phyloP scores from a whole-genome alignment of 1,284 basidiomycete species.

The Boletus smithii region DNA sequence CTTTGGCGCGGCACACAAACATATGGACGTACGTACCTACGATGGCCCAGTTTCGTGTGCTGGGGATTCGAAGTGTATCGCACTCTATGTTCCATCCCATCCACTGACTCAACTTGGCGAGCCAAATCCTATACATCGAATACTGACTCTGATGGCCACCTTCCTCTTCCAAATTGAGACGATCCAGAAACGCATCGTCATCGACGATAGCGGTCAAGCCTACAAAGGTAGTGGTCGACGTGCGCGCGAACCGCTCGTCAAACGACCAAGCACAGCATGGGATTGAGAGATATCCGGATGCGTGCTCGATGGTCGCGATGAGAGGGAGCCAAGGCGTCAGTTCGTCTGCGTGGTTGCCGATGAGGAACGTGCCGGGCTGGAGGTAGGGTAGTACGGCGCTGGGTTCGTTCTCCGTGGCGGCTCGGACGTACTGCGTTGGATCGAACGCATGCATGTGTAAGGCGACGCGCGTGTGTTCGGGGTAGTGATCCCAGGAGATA shows the following conservation, averaged over 20 bases:
- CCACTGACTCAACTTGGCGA: conserved; percentile 63
- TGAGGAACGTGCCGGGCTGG: conserved; percentile 61
- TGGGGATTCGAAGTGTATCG: conserved; percentile 86
- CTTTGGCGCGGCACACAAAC: not conserved
- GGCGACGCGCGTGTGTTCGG: conserved; percentile 50
- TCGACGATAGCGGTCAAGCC: conserved; percentile 8
- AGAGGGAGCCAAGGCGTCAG: conserved; percentile 88
- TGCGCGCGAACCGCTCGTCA: conserved; percentile 59
- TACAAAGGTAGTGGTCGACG: conserved; percentile 18
- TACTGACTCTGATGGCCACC: conserved; percentile 62
- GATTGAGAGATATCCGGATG: conserved; percentile 82
- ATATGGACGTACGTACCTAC: conserved; percentile 62
- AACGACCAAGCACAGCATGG: conserved; percentile 88
- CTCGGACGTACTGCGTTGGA: conserved; percentile 40
- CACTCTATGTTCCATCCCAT: conserved; percentile 87
- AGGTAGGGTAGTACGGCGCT: conserved; percentile 7
- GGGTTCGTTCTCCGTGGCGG: not conserved
- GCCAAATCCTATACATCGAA: conserved; percentile 79
- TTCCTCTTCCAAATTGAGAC: conserved; percentile 57
- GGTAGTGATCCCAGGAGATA: conserved; percentile 79
- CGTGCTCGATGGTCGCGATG: conserved; percentile 55
- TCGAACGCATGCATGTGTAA: conserved; percentile 68
- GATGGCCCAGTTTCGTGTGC: conserved; percentile 90
- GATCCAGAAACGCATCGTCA: conserved; percentile 42
- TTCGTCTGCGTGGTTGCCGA: conserved; percentile 97